Conservation (phyloP, 2,329 filamentous ascomycete species). For the Tolypocladium sp. region DNA sequence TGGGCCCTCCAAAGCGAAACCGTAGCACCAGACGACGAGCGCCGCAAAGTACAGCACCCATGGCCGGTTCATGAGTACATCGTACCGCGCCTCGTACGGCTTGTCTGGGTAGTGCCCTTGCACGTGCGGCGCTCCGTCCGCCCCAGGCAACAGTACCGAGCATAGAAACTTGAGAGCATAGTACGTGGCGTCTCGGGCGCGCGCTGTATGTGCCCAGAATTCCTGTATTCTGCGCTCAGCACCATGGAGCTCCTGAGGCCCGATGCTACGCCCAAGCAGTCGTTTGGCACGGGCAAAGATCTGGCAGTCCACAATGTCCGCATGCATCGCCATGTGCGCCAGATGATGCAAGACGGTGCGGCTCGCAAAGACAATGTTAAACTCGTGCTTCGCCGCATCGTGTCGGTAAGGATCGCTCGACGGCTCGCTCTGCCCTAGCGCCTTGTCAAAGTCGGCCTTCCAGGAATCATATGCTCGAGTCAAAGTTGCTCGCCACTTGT, state of each 20-base stretch:
- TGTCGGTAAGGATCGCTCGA: constrained; percentile 45
- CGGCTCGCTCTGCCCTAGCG: constrained; percentile 52
- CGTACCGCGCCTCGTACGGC: constrained; percentile 74
- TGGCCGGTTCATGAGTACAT: constrained; percentile 80
- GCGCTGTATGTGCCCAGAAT: constrained; percentile 78
- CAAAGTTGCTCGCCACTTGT: constrained; percentile 82
- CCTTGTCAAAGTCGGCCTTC: constrained; percentile 85
- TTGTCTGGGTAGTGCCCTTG: constrained; percentile 21
- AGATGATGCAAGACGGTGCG: constrained; percentile 85
- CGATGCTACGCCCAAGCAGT: constrained; percentile 77
- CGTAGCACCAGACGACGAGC: constrained; percentile 91
- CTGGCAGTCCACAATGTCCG: constrained; percentile 94
- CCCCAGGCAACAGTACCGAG: constrained; percentile 62
- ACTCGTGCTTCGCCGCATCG: constrained; percentile 49
- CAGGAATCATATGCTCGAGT: constrained; percentile 88
- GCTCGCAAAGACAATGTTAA: constrained; percentile 67
- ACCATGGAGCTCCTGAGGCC: constrained; percentile 67
- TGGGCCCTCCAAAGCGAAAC: constrained; percentile 79
- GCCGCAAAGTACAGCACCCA: constrained; percentile 95
- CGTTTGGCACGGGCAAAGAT: constrained; percentile 86
- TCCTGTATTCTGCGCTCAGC: constrained; percentile 80
- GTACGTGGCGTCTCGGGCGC: constrained; percentile 83
- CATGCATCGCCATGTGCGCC: constrained; percentile 96
- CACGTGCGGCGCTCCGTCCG: background rate
- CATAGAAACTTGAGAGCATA: constrained; percentile 84